Conservation (phyloP, 306 rosid species). For the Glycyrrhiza uralensis region DNA sequence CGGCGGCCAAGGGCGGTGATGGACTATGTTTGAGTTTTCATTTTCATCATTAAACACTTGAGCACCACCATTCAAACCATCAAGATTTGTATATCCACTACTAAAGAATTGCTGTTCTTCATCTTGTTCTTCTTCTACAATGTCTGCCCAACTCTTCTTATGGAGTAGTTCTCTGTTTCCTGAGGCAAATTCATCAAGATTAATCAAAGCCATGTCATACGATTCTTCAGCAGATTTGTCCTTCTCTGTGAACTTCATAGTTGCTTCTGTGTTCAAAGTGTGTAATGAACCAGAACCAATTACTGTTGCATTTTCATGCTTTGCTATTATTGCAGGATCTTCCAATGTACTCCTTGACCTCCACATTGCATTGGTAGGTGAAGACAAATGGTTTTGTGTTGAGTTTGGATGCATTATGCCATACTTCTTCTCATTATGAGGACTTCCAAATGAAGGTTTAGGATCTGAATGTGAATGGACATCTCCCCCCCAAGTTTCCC, state of each 20-base stretch:
- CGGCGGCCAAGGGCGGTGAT: constrained; percentile 29
- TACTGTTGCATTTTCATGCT: constrained; percentile 11
- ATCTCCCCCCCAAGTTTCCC: constrained; percentile 45
- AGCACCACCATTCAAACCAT: constrained; percentile 13
- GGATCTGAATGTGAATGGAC: constrained; percentile 41
- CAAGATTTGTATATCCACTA: constrained; percentile 18
- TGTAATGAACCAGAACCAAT: neutral
- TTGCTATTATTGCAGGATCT: neutral
- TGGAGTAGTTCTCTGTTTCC: constrained; percentile 18
- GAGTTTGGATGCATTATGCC: neutral
- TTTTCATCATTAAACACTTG: constrained; percentile 58
- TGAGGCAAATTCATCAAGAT: neutral
- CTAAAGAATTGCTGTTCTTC: constrained; percentile 38
- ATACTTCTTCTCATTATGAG: constrained; percentile 13
- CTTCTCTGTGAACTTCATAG: constrained; percentile 17
- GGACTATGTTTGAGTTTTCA: constrained; percentile 49
- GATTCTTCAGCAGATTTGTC: constrained; percentile 28
- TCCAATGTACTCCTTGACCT: constrained; percentile 23
- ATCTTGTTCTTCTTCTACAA: constrained; percentile 87
- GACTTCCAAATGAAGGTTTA: constrained; percentile 37
- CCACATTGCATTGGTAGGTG: constrained; percentile 25
- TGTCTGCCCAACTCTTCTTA: constrained; percentile 96
- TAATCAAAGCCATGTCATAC: constrained; percentile 11
- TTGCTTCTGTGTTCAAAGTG: constrained; percentile 19
- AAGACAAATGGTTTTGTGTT: neutral